Conservation (phyloP, 768 basidiomycete species). For the Mrakia frigida region DNA sequence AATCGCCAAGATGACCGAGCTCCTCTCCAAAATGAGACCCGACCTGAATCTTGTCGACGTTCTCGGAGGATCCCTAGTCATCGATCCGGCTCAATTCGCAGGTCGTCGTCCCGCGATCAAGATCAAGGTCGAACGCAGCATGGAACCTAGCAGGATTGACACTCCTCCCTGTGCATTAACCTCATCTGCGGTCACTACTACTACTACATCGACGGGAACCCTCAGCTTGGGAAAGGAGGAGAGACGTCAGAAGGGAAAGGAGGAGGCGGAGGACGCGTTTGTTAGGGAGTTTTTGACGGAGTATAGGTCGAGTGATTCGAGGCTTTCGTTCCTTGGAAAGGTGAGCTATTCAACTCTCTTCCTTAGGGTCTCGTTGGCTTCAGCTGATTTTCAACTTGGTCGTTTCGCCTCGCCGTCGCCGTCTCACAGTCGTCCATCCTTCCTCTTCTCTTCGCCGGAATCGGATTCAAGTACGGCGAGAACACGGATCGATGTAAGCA, state of each 20-base stretch:
- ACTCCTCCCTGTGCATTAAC: too few relatives aligned
- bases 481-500: neutral
- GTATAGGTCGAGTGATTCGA: neutral
- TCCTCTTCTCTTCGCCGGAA: constrained; percentile 11
- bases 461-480: constrained; percentile 21
- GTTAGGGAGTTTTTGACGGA: neutral
- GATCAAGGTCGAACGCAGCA: neutral
- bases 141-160: too few relatives aligned
- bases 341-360: neutral
- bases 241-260: neutral
- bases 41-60: neutral
- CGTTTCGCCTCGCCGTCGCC: neutral
- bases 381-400: neutral
- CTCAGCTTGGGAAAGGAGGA: neutral
- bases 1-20: neutral
- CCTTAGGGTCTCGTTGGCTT: too few relatives aligned
- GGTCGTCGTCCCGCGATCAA: neutral
- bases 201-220: neutral
- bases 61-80: neutral
- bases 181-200: neutral
- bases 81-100: neutral
- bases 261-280: neutral
- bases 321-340: neutral
- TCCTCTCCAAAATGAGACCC: neutral
- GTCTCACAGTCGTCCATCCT: neutral